phyloP scores from a whole-genome alignment of 2,329 filamentous ascomycete species.

The Colletotrichum salicis region DNA sequence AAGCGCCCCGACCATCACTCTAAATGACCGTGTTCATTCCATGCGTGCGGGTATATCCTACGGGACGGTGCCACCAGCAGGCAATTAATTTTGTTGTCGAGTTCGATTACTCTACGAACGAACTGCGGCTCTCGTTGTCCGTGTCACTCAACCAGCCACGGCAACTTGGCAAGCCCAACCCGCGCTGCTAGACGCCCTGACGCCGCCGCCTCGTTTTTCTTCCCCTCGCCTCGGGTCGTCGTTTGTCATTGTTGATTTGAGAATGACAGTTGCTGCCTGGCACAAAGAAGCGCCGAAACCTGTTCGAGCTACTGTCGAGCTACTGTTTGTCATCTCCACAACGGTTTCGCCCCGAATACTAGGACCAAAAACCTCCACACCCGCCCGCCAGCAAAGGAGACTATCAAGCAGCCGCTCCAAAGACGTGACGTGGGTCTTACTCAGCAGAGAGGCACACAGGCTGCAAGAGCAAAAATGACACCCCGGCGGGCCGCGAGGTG shows the following conservation, averaged over 20 bases:
- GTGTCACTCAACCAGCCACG: not conserved
- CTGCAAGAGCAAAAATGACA: no score
- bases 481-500: not conserved
- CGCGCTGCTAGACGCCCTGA: not conserved
- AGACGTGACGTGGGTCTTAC: conserved; percentile 18
- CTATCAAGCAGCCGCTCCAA: not conserved
- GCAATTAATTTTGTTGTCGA: not conserved
- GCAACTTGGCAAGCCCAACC: not conserved
- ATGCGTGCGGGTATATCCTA: not conserved
- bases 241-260: not conserved
- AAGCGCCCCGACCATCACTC: conserved; percentile 10
- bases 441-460: conserved; percentile 1
- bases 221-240: not conserved
- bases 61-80: not conserved
- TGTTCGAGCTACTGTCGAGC: not conserved
- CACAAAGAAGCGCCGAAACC: not conserved
- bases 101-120: not conserved
- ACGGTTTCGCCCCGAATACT: not conserved
- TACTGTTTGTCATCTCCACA: not conserved
- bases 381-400: not conserved
- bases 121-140: not conserved
- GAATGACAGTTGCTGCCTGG: not conserved
- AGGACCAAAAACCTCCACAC: not conserved
- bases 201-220: not conserved
- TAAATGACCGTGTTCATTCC: not conserved